Base-by-base conservation (phyloP, 83 land plant species). In the Thuja plicata region DNA sequence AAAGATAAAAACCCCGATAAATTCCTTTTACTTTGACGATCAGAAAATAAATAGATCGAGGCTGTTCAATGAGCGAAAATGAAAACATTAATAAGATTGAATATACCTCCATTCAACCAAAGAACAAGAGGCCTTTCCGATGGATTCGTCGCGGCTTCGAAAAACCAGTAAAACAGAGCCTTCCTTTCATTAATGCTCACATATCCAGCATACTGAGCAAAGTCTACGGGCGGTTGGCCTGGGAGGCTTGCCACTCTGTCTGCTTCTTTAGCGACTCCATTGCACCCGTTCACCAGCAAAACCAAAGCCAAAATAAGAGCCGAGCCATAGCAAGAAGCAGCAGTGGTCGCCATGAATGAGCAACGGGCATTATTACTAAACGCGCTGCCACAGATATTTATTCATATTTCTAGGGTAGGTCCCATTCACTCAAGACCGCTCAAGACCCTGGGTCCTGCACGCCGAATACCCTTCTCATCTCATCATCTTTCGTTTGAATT, bases 141-240 rank as follows among this genome's bases (percentile, higher is more conserved):
- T n/a, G 93, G 90, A 6, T 91, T 54, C 12, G 74, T 4, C 3
- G 89, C 82, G 2, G 96, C 94, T 86, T 95, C 95, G 37, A 92
- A 91, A 60, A 95, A 91, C 96, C 96, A 95, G 89, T 95, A 95
- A 88, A 95, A 95, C 48, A 95, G 91, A 71, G 96, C 96, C 90
- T 91, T 93, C 70, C 92, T 87, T 40, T 90, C 78, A 43, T 91
- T 89, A 45, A 94, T 92, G 2, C 90, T 91, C 46, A 95, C 91
- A 86, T 95, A 94, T 8, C 96, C 96, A 2, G 96, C 90, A 86
- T 91, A 95, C 12, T 95, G 96, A 88, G 87, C 88, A 89, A 94
- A 94, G 84, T 85, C 80, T 32, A 94, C 95, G 50, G 76, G 84
- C 8, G 96, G 95, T 87, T 95, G 95, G 19, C 95, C 96, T 32